These are phyloP conservation scores for Trichoderma endophyticum DNA, from an alignment of 2,329 filamentous ascomycete genomes.

Conservation along the genomic window DNA sequence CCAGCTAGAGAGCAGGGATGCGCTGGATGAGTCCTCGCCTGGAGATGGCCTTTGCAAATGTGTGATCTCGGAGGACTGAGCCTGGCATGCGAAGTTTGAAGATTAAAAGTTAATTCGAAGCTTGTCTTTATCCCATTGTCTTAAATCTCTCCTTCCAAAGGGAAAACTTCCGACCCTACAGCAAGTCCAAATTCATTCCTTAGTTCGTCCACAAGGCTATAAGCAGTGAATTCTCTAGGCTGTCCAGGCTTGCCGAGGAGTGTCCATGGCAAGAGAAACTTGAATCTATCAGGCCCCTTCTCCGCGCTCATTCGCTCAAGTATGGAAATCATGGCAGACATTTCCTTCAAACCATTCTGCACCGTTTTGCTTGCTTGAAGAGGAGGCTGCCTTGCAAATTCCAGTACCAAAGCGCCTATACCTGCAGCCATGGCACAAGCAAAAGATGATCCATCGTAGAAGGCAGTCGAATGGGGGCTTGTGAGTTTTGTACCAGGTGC, in stretches of 20 bases:
- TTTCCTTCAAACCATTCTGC: neutral
- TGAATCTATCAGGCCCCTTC: neutral
- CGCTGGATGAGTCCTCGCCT: neutral
- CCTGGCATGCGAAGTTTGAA: neutral
- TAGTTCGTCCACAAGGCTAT: neutral
- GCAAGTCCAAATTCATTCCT: neutral
- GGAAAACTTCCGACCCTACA: neutral
- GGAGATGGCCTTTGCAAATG: neutral
- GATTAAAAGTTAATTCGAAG: neutral
- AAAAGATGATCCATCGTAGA: neutral
- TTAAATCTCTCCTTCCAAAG: neutral
- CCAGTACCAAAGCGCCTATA: neutral
- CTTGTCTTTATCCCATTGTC: neutral
- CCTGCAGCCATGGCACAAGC: neutral
- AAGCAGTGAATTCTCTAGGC: neutral
- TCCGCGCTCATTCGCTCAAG: neutral
- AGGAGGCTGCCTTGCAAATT: neutral
- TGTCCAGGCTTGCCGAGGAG: neutral
- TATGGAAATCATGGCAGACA: neutral
- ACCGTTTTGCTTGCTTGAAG: neutral
- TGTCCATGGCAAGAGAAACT: neutral
- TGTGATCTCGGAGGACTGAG: neutral
- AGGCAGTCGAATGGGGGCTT: neutral
- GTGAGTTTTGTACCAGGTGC: neutral
- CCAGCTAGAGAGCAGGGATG: too few relatives aligned